Evolutionary conservation across 1,139 yeast species (phyloP).

Genomic region (Magnusiomyces sp.): DNA sequence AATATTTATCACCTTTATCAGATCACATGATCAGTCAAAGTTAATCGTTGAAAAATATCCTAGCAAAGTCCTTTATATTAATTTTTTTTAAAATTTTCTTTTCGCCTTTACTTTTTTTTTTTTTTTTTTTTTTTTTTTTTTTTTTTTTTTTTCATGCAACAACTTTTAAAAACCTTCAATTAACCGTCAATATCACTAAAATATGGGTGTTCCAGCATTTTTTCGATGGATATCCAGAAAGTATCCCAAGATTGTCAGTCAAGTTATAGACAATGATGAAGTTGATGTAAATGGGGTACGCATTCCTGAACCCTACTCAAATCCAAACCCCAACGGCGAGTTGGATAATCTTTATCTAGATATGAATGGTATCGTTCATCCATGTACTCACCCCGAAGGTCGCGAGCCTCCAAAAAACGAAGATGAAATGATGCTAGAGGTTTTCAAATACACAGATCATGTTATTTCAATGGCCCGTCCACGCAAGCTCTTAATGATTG

Average conservation of each 20-base stretch:
- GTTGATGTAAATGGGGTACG: slow-evolving; percentile 47
- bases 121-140: background rate
- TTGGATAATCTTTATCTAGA: slow-evolving; percentile 83
- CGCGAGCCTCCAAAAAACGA: slow-evolving; percentile 91
- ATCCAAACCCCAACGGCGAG: slow-evolving; percentile 93
- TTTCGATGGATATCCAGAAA: slow-evolving; percentile 92
- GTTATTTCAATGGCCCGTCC: slow-evolving; percentile 93
- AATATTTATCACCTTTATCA: too few species aligned
- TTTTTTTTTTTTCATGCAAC: background rate
- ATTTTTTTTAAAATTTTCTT: background rate
- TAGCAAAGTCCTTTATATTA: background rate
- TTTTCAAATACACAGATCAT: slow-evolving; percentile 81
- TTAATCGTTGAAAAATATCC: background rate
- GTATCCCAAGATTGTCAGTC: slow-evolving; percentile 89
- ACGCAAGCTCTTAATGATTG: slow-evolving; percentile 77
- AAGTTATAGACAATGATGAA: slow-evolving; percentile 72
- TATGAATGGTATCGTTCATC: slow-evolving; percentile 97
- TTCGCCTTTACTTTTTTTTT: background rate
- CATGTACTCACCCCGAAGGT: slow-evolving; percentile 94
- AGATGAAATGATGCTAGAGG: slow-evolving; percentile 88
- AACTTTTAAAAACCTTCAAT: background rate
- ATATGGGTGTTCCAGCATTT: slow-evolving; percentile 78
- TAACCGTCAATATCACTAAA: background rate
- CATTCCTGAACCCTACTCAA: slow-evolving; percentile 58
- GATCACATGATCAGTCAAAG: too few species aligned